A percentile compares a stretch with the other conserved stretches of the same genome.
These are phyloP conservation scores for Abortiporus biennis DNA, from an alignment of 1,284 basidiomycete species.

Conservation along the genomic window DNA sequence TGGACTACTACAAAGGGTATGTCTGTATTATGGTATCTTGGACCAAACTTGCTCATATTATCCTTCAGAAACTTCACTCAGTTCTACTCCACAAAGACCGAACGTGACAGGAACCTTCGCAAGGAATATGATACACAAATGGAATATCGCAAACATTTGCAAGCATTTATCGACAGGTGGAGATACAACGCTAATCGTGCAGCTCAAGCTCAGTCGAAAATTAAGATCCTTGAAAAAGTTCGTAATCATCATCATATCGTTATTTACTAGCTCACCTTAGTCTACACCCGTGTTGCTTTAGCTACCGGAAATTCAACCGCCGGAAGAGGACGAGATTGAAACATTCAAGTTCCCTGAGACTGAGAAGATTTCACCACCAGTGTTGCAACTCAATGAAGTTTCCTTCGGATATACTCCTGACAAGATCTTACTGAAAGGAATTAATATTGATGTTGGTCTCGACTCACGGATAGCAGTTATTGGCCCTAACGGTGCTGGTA, in stretches of 20 bases:
- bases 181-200: constrained; percentile 91
- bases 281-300: constrained; percentile 20
- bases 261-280: background rate
- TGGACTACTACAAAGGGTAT: constrained; percentile 92
- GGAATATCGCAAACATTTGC: constrained; percentile 91
- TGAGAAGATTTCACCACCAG: constrained; percentile 93
- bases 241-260: too few species aligned
- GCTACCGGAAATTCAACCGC: constrained; percentile 90
- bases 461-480: constrained; percentile 91
- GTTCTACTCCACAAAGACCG: constrained; percentile 98
- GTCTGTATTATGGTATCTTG: background rate
- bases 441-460: constrained; percentile 88
- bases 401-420: constrained; percentile 88
- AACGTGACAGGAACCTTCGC: constrained; percentile 85
- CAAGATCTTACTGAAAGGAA: constrained; percentile 71
- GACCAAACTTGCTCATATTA: constrained; percentile 8
- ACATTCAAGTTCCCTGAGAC: constrained; percentile 92
- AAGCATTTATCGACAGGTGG: constrained; percentile 98
- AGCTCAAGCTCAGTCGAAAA: constrained; percentile 60
- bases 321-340: constrained; percentile 86
- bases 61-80: constrained; percentile 88
- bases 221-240: constrained; percentile 96
- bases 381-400: constrained; percentile 92
- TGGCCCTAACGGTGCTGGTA: constrained; percentile 79
- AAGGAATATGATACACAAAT: constrained; percentile 96